These are phyloP conservation scores for Epichloe sylvatica DNA, from an alignment of 2,329 filamentous ascomycete genomes.

Conservation along the genomic window DNA sequence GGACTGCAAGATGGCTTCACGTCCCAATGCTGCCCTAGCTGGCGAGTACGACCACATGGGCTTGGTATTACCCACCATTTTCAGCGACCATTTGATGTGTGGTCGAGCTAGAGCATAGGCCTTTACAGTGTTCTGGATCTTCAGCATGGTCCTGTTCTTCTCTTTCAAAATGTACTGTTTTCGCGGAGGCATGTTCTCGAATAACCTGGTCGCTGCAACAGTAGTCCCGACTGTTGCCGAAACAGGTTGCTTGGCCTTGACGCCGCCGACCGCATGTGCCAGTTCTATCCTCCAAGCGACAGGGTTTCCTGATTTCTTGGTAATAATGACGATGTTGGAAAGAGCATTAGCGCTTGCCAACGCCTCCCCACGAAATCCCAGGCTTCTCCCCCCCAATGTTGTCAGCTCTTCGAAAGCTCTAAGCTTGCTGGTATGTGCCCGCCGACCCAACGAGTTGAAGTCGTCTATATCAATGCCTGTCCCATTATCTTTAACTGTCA, in stretches of 20 bases:
- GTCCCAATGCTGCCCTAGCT: conserved; percentile 30
- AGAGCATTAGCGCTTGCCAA: conserved; percentile 51
- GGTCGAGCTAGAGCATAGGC: conserved; percentile 54
- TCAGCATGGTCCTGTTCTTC: conserved; percentile 39
- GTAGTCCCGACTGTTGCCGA: conserved; percentile 55
- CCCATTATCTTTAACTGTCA: conserved; percentile 64
- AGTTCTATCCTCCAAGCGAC: conserved; percentile 40
- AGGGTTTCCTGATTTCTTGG: conserved; percentile 45
- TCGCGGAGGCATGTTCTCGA: conserved; percentile 49
- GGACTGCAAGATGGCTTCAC: conserved; percentile 47
- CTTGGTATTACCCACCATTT: conserved; percentile 39
- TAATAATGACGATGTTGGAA: conserved; percentile 47
- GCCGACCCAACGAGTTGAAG: conserved; percentile 45
- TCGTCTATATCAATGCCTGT: conserved; percentile 51
- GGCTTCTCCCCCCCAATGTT: conserved; percentile 38
- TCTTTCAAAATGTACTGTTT: conserved; percentile 43
- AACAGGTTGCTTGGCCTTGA: conserved; percentile 17
- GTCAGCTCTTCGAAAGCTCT: conserved; percentile 47
- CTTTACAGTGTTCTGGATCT: conserved; percentile 46
- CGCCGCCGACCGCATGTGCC: conserved; percentile 18
- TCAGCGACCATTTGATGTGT: conserved; percentile 45
- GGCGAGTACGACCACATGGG: conserved; percentile 50
- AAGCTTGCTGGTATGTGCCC: conserved; percentile 64
- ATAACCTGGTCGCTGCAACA: conserved; percentile 45
- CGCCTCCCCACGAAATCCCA: conserved; percentile 68